These are phyloP conservation scores for Yarrowia sp. DNA, from an alignment of 805 yeast genomes.

Conservation along the genomic window DNA sequence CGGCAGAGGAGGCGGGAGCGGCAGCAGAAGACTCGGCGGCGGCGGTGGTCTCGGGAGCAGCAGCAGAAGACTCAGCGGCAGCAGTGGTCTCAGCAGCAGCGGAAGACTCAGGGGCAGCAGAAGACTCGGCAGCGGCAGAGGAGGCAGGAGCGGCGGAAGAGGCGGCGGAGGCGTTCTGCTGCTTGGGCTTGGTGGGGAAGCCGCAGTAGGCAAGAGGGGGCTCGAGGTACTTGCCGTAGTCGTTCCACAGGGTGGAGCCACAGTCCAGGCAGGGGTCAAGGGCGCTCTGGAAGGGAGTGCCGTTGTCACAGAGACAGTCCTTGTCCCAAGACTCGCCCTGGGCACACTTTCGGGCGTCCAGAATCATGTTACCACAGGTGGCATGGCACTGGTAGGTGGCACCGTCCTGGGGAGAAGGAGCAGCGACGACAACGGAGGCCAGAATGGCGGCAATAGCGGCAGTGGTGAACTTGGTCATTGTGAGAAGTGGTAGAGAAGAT, in stretches of 20 bases:
- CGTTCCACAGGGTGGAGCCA: constrained; percentile 34
- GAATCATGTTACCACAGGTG: constrained; percentile 36
- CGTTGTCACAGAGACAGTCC: constrained; percentile 25
- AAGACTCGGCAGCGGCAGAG: neutral
- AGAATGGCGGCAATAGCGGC: constrained; percentile 67
- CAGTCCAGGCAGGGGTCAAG: constrained; percentile 14
- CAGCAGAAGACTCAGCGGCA: constrained; percentile 1
- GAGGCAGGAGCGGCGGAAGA: constrained; percentile 14
- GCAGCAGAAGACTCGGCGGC: constrained; percentile 13
- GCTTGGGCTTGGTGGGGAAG: constrained; percentile 35
- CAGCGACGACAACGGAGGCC: constrained; percentile 65
- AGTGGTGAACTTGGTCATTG: constrained; percentile 37
- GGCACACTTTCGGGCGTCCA: constrained; percentile 30
- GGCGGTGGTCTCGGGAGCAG: constrained; percentile 11
- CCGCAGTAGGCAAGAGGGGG: constrained; percentile 31
- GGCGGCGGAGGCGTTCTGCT: neutral
- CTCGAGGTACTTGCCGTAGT: constrained; percentile 36
- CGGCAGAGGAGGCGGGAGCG: constrained; percentile 6
- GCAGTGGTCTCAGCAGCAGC: constrained; percentile 1
- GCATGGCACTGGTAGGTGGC: constrained; percentile 36
- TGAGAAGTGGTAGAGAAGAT: neutral
- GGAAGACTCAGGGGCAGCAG: constrained; percentile 10
- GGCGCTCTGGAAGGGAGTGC: constrained; percentile 13
- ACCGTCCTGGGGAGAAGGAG: constrained; percentile 29
- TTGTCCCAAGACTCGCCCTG: constrained; percentile 18